Evolutionary conservation across 345 rosid species (phyloP).

Genomic region (Kandelia obovata): DNA sequence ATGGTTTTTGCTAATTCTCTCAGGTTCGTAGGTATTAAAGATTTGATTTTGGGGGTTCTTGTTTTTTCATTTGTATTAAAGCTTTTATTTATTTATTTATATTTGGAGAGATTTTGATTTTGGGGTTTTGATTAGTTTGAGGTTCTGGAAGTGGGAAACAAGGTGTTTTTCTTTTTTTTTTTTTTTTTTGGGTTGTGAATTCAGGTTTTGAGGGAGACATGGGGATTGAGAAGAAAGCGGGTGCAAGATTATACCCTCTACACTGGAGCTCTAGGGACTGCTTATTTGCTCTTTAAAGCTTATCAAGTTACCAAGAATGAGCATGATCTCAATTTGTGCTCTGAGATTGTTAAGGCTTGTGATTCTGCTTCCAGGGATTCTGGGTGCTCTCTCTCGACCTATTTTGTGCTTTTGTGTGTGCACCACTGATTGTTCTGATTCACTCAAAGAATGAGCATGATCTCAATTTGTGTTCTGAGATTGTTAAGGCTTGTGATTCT

Average conservation of each 20-base stretch:
- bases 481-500: conserved; percentile 59
- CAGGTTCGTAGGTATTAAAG: neutral
- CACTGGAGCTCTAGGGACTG: conserved; percentile 63
- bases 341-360: conserved; percentile 53
- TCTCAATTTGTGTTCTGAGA: conserved; percentile 51
- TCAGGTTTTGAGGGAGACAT: conserved; percentile 58
- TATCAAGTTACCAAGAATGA: conserved; percentile 43
- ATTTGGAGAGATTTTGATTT: neutral
- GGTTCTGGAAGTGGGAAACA: conserved; percentile 1
- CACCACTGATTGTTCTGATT: neutral
- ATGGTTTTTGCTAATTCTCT: neutral
- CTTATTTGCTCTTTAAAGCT: conserved; percentile 53
- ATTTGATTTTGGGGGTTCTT: neutral
- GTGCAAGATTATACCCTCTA: conserved; percentile 53
- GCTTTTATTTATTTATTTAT: neutral
- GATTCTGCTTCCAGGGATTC: conserved; percentile 58
- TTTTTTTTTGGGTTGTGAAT: neutral
- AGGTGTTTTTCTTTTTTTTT: neutral
- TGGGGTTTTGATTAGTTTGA: neutral
- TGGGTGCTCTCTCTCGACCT: conserved; percentile 30
- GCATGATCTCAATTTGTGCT: conserved; percentile 51
- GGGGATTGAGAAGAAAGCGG: conserved; percentile 43
- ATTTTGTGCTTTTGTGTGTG: neutral
- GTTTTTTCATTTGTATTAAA: neutral
- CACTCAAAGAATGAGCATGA: conserved; percentile 42